phyloP scores from a whole-genome alignment of 805 yeast species.

The Kodamaea kakaduensis region DNA sequence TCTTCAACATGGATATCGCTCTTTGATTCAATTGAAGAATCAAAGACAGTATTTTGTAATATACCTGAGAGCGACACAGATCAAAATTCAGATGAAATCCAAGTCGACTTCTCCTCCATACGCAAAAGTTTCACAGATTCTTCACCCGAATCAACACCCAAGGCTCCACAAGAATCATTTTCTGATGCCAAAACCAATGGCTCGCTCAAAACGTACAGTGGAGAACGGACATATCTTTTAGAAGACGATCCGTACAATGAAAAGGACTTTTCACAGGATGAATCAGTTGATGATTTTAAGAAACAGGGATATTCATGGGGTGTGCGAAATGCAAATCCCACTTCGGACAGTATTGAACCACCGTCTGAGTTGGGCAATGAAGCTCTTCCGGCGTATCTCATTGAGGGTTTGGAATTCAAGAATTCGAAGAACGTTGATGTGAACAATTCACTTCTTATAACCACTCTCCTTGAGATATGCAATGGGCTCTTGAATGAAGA shows the following conservation, averaged over 20 bases:
- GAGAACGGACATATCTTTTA: constrained; percentile 16
- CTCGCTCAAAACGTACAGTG: constrained; percentile 14
- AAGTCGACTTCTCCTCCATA: neutral
- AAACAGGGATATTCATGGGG: too few species aligned
- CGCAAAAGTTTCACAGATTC: neutral
- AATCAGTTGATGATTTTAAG: too few species aligned
- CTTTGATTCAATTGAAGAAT: constrained; percentile 1
- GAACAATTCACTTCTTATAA: constrained; percentile 6
- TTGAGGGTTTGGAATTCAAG: constrained; percentile 17
- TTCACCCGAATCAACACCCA: too few species aligned
- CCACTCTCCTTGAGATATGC: constrained; percentile 6
- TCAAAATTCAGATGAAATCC: neutral
- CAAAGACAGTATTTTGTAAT: neutral
- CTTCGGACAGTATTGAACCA: too few species aligned
- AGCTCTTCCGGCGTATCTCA: too few species aligned
- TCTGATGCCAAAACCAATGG: neutral
- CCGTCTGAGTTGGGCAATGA: too few species aligned
- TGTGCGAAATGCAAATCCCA: too few species aligned
- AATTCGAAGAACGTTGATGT: neutral
- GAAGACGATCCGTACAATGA: constrained; percentile 10
- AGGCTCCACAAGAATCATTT: too few species aligned
- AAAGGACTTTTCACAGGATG: too few species aligned
- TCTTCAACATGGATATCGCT: constrained; percentile 2
- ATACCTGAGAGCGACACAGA: neutral
- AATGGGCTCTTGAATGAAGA: constrained; percentile 1